Conservation (phyloP, 352 stramenopile species). For the Phytophthora kernoviae region DNA sequence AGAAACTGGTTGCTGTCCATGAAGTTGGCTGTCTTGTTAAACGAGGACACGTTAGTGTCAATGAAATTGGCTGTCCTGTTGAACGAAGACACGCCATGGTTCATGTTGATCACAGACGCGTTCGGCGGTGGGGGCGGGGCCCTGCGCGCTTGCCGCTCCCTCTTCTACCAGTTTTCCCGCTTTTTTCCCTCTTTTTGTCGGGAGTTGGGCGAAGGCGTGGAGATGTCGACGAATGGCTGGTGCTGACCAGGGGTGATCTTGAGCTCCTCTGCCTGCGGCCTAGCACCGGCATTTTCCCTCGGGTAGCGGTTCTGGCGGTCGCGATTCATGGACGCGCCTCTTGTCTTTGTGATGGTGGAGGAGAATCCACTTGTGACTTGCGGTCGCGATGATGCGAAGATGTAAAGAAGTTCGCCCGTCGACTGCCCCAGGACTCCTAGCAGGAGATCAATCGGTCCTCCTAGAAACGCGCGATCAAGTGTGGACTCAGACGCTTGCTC, state of each 20-base stretch:
- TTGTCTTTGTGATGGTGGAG: conserved; percentile 6
- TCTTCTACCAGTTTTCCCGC: conserved; percentile 4
- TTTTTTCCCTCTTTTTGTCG: conserved; percentile 6
- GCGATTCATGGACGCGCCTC: conserved; percentile 38
- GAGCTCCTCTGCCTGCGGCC: conserved; percentile 32
- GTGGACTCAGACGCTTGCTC: background rate
- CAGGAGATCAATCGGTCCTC: background rate
- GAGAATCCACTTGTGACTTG: conserved; percentile 25
- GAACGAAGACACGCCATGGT: background rate
- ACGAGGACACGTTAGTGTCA: conserved; percentile 11
- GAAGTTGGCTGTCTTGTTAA: conserved; percentile 51
- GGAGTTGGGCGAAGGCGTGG: conserved; percentile 52
- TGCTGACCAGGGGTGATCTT: conserved; percentile 56
- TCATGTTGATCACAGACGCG: conserved; percentile 3
- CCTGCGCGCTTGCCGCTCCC: conserved; percentile 30
- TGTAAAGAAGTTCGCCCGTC: background rate
- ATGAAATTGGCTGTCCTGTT: too few species aligned
- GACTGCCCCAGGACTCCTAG: too few species aligned
- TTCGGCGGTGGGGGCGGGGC: conserved; percentile 6
- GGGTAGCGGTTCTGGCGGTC: conserved; percentile 40
- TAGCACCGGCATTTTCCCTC: conserved; percentile 35
- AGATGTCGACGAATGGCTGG: conserved; percentile 72
- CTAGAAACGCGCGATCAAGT: conserved; percentile 27
- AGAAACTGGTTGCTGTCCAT: conserved; percentile 68
- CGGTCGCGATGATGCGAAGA: conserved; percentile 27